Evolutionary conservation across 1,284 basidiomycete species (phyloP), one percentile per base, ranked within the genome.

Genomic region (Trichosporon inkin): DNA sequence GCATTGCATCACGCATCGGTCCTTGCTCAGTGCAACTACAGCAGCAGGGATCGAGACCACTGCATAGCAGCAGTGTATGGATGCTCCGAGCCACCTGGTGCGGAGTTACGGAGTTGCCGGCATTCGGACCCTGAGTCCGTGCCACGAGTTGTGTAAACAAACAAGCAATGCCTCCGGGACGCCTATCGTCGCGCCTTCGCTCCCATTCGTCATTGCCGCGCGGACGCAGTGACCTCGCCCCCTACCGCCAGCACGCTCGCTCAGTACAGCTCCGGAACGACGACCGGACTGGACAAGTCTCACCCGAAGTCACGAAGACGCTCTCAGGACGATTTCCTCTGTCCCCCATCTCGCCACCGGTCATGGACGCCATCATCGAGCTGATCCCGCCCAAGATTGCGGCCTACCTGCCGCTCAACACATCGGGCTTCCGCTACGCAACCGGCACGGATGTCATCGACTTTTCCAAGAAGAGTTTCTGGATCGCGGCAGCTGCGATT

Each of bases 391-490:
- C 64, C 51, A 59, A 62, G 62, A 17, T 63, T 39, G 61, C 59
- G 36, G 36, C 55, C 14, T 54, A 63, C 57, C 56, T 62, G 20
- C 51, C 59, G 7, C 61, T 65, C 52, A 28, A 40, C 37, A 63
- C 57, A 22, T 67, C 71, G 16, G 55, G 55, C 11, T 70, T 67
- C 60, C 58, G 65, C 10, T 74, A 76, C 63, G 59, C 63, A 17
- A 56, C 64, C 6, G 57, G 62, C 10, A 11, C 64, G 19, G 60
- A 68, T 10, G 59, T 75, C 17, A 66, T 79, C 52, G 86, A 93
- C 78, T 75, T 83, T 22, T 83, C 81, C 37, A 83, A 90, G 70
- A 72, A 79, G 2, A 89, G 88, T 24, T 75, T 96, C 37, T 84
- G 82, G 72, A 65, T 88, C 22, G 85, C 86, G 1, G 66, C 89